Percentiles rank a stretch among this genome's conserved stretches.
Conservation (phyloP, 2,329 filamentous ascomycete genomes). For the Colletotrichum orchidophilum region DNA sequence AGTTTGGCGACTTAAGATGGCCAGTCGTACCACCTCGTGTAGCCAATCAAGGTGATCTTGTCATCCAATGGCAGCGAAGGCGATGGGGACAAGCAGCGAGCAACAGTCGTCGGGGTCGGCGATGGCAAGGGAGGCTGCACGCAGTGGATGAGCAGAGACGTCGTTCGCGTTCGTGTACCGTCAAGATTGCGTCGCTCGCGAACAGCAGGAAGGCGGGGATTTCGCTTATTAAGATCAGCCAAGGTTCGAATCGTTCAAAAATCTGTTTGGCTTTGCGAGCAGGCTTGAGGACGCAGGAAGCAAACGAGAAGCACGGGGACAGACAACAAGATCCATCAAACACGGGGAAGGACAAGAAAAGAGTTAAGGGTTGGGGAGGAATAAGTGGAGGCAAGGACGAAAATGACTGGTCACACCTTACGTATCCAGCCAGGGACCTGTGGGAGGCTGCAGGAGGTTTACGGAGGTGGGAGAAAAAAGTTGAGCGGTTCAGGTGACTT, state of each 20-base stretch:
- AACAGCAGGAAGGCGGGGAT: neutral
- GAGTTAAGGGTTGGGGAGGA: constrained; percentile 24
- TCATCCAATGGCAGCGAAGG: neutral
- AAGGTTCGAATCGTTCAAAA: neutral
- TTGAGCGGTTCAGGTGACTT: neutral
- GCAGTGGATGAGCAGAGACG: neutral
- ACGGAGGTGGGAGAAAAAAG: neutral
- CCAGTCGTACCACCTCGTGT: constrained; percentile 25
- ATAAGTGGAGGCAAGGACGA: constrained; percentile 26
- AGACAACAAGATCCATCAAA: constrained; percentile 11
- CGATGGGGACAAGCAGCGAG: constrained; percentile 10
- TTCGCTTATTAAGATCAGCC: constrained; percentile 25
- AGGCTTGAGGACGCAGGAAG: neutral
- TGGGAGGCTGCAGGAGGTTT: constrained; percentile 13
- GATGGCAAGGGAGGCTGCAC: neutral
- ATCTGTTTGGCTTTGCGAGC: neutral
- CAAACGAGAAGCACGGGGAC: constrained; percentile 12
- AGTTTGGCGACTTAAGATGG: constrained; percentile 4
- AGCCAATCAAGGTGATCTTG: constrained; percentile 1
- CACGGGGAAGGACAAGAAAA: constrained; percentile 10
- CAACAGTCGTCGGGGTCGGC: constrained; percentile 12
- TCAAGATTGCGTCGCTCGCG: neutral
- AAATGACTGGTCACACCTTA: constrained; percentile 33
- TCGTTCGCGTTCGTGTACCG: constrained; percentile 10
- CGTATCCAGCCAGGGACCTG: constrained; percentile 10